These are phyloP conservation scores for Euphorbia pulcherrima DNA, from an alignment of 345 rosid genomes.

Conservation along the genomic window DNA sequence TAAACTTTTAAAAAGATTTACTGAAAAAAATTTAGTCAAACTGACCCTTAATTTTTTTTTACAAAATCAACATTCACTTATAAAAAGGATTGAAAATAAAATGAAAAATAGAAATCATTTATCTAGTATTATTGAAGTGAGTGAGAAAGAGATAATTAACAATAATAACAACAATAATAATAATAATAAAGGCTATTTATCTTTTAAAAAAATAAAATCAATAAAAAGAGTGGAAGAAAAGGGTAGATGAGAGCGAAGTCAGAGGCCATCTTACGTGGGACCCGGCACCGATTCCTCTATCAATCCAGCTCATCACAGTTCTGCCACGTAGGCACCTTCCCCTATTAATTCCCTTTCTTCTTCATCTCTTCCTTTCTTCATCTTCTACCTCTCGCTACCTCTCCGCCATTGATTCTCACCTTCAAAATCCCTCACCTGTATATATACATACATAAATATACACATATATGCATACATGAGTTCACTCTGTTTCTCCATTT, in stretches of 20 bases:
- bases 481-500: not conserved
- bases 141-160: too few relatives aligned
- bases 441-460: too few relatives aligned
- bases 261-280: conserved; percentile 41
- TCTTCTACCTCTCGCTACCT: not conserved
- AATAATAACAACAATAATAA: too few relatives aligned
- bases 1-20: too few relatives aligned
- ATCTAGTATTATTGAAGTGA: too few relatives aligned
- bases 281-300: conserved; percentile 43
- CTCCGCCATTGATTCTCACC: not conserved
- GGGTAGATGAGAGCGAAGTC: conserved; percentile 17
- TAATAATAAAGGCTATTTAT: too few relatives aligned
- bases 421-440: too few relatives aligned
- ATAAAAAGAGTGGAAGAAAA: conserved; percentile 4
- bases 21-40: too few relatives aligned
- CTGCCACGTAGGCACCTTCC: conserved; percentile 25
- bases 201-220: not conserved
- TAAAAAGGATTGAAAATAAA: too few relatives aligned
- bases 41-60: too few relatives aligned
- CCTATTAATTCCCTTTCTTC: conserved; percentile 38
- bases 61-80: too few relatives aligned
- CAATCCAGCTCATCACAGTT: conserved; percentile 35
- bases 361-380: not conserved
- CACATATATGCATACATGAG: not conserved
- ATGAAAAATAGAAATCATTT: too few relatives aligned